phyloP scores from a whole-genome alignment of 2,329 filamentous ascomycete species.

The Aspergillus amoenus region DNA sequence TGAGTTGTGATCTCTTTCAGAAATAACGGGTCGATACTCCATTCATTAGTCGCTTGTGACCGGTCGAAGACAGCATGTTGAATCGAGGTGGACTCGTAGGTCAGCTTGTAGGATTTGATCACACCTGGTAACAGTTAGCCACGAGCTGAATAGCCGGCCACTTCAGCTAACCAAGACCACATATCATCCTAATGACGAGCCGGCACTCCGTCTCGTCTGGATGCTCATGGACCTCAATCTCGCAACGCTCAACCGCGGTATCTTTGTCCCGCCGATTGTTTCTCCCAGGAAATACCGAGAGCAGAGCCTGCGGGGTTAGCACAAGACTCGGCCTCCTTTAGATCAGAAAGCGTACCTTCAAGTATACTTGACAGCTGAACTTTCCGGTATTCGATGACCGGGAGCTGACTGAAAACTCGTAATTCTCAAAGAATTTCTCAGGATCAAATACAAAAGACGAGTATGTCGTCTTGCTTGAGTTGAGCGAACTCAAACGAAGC shows the following conservation, averaged over 20 bases:
- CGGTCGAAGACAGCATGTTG: constrained; percentile 66
- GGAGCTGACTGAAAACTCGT: constrained; percentile 47
- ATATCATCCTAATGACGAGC: constrained; percentile 61
- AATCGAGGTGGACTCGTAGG: constrained; percentile 61
- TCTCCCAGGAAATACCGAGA: constrained; percentile 64
- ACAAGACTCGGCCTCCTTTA: neutral
- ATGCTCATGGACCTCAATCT: constrained; percentile 59
- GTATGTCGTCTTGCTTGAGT: constrained; percentile 64
- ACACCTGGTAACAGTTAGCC: constrained; percentile 47
- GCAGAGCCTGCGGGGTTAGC: constrained; percentile 45
- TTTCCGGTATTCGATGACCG: constrained; percentile 41
- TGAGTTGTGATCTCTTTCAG: constrained; percentile 63
- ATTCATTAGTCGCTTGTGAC: constrained; percentile 55
- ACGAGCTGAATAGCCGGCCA: neutral
- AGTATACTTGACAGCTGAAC: constrained; percentile 60
- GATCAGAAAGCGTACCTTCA: constrained; percentile 45
- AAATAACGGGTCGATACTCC: constrained; percentile 58
- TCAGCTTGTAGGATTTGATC: constrained; percentile 64
- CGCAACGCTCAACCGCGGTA: constrained; percentile 60
- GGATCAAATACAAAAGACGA: constrained; percentile 58
- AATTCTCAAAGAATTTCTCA: constrained; percentile 56
- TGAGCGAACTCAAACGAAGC: constrained; percentile 62
- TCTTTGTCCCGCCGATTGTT: constrained; percentile 58
- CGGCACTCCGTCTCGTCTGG: constrained; percentile 59
- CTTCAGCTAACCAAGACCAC: constrained; percentile 52